Evolutionary conservation across 208 protist genomes (phyloP).

Genomic region (Leishmania turanica): DNA sequence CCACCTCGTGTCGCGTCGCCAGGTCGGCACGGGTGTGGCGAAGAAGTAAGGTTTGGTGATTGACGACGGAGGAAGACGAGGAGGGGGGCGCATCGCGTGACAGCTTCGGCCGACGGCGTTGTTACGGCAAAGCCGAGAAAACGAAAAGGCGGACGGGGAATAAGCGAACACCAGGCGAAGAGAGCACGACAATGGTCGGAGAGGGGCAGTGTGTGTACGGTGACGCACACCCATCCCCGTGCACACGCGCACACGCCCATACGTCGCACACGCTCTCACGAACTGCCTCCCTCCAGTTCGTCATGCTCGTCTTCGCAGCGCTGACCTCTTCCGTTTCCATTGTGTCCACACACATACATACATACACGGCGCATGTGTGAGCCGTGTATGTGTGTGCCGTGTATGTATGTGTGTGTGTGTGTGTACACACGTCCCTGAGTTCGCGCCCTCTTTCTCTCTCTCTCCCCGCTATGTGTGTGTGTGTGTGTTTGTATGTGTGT

Average conservation of each 20-base stretch:
- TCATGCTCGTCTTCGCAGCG: background rate
- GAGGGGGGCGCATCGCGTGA: background rate
- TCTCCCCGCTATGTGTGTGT: background rate
- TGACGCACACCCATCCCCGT: background rate
- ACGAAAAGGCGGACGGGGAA: background rate
- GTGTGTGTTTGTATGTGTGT: background rate
- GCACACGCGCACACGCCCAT: background rate
- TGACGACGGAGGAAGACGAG: background rate
- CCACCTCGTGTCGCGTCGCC: slow-evolving; percentile 55
- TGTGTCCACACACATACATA: background rate
- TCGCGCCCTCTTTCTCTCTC: background rate
- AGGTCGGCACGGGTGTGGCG: background rate
- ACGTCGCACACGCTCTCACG: background rate
- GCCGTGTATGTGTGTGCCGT: background rate
- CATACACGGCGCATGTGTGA: background rate
- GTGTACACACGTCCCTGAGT: background rate
- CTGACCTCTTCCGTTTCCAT: background rate
- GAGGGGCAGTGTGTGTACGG: background rate
- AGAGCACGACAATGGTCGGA: background rate
- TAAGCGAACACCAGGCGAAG: background rate
- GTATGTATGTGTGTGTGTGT: no score
- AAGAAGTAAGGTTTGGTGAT: slow-evolving; percentile 8
- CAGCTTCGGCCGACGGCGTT: background rate
- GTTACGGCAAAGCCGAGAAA: background rate
- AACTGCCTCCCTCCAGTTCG: background rate